A percentile compares a stretch with the other conserved stretches of the same genome.
phyloP scores from a whole-genome alignment of 1,139 yeast genomes.

The Pichia sp. region DNA sequence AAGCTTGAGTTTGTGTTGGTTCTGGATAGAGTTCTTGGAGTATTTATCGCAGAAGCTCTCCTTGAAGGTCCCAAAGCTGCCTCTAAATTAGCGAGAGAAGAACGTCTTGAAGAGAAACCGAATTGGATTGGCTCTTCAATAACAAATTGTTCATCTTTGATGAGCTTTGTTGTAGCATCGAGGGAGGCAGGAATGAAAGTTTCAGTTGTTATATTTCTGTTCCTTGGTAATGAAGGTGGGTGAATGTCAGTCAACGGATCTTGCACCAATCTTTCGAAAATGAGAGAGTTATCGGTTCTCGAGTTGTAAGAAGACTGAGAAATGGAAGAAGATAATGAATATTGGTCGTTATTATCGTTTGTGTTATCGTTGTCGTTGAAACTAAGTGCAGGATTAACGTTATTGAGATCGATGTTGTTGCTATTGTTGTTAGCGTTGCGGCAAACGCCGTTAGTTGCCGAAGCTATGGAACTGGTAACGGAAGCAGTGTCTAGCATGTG shows the following conservation, averaged over 20 bases:
- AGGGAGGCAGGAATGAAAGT: constrained; percentile 78
- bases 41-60: constrained; percentile 15
- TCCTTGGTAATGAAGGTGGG: constrained; percentile 30
- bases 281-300: constrained; percentile 32
- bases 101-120: constrained; percentile 55
- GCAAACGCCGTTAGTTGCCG: not conserved
- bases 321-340: constrained; percentile 11
- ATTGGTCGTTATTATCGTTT: constrained; percentile 11
- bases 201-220: constrained; percentile 43
- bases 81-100: constrained; percentile 53
- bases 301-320: constrained; percentile 6
- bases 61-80: constrained; percentile 36
- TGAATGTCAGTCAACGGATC: constrained; percentile 34
- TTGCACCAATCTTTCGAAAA: constrained; percentile 60
- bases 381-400: not conserved
- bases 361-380: too few species aligned
- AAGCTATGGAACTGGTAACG: not conserved
- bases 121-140: constrained; percentile 36
- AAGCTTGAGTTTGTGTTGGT: constrained; percentile 17
- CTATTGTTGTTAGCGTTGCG: not conserved
- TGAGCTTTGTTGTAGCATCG: constrained; percentile 60
- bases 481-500: too few species aligned
- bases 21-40: constrained; percentile 17
- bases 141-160: constrained; percentile 4
- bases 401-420: not conserved